Conservation (phyloP, 805 yeast species). For the Henningerozyma blattae region DNA sequence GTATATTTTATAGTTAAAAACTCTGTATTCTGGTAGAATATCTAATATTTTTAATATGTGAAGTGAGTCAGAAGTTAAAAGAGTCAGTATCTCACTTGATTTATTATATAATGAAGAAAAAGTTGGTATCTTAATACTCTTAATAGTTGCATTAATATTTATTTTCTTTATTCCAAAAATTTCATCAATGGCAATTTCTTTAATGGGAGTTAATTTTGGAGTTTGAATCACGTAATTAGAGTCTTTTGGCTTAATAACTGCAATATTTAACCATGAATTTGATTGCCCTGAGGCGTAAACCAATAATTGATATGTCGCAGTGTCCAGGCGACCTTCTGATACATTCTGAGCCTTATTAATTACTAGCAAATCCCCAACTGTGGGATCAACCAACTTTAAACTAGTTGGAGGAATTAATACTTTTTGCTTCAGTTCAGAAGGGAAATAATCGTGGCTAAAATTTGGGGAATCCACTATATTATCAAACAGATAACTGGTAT, state of each 20-base stretch:
- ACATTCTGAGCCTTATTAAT: constrained; percentile 15
- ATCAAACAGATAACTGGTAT: too few species aligned
- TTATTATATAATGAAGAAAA: constrained; percentile 13
- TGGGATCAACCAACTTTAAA: constrained; percentile 12
- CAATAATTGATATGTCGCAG: constrained; percentile 11
- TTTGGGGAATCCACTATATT: too few species aligned
- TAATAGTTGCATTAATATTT: constrained; percentile 28
- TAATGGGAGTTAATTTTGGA: neutral
- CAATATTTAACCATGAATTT: constrained; percentile 9
- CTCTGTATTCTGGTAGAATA: constrained; percentile 1
- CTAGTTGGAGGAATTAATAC: too few species aligned
- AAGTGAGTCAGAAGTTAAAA: constrained; percentile 28
- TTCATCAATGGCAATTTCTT: constrained; percentile 1
- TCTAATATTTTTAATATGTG: constrained; percentile 23
- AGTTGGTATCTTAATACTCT: constrained; percentile 28
- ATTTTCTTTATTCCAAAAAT: constrained; percentile 4
- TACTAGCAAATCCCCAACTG: constrained; percentile 7
- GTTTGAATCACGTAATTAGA: neutral
- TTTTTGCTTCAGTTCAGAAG: too few species aligned
- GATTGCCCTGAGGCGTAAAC: constrained; percentile 15
- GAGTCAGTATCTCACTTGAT: constrained; percentile 21
- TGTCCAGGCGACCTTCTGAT: constrained; percentile 11
- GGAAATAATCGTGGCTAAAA: too few species aligned
- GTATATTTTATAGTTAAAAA: constrained; percentile 10
- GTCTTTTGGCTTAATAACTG: too few species aligned